Base-by-base conservation (phyloP, 116 monocot species). In the Cymodocea nodosa region DNA sequence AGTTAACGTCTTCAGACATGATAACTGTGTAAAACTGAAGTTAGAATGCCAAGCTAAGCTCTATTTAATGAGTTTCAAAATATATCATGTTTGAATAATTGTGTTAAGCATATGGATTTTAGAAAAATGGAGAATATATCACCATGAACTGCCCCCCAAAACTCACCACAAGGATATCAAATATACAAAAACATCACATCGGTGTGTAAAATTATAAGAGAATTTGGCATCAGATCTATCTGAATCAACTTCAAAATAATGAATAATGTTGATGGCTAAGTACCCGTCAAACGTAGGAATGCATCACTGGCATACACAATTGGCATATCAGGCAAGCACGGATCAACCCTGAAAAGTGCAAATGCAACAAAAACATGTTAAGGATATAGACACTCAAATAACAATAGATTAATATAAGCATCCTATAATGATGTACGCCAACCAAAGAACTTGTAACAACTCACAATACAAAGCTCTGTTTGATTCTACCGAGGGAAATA, bases 401-500 rank as follows among this genome's bases (percentile, higher is more conserved):
- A 71, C 9, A 44, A 34, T 30, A 68, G 25, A 55, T 71, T 1
- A 62, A 25, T 23, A 23, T 34, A 49, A 36, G 54, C n/a, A 72
- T 4, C 34, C 48, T 34, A 15, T 16, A 70, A 73, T 39, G 59
- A 15, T 40, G 6, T 24, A 67, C 52, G 52, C 12, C 19, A 13
- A 53, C 37, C 65, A 8, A 75, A 53, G 62, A 71, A 76, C 61
- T 58, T 56, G 51, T 35, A 85, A 82, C 55, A 89, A 99, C 99
- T 99, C 92, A 99, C 99, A 99, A 83, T 79, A 99, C 86, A 92
- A 99, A 99, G 79, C 89, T 92, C 63, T 99, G 92, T 81, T 92
- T 92, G 77, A 99, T 99, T 99, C 99, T 92, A 89, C 89, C 87
- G 51, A 99, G 89, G 76, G 86, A 84, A 72, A 92, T 81, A 72